A percentile compares a stretch with the other conserved stretches of the same genome.
Conservation (phyloP, 139 green algal genomes). For the Chara braunii region DNA sequence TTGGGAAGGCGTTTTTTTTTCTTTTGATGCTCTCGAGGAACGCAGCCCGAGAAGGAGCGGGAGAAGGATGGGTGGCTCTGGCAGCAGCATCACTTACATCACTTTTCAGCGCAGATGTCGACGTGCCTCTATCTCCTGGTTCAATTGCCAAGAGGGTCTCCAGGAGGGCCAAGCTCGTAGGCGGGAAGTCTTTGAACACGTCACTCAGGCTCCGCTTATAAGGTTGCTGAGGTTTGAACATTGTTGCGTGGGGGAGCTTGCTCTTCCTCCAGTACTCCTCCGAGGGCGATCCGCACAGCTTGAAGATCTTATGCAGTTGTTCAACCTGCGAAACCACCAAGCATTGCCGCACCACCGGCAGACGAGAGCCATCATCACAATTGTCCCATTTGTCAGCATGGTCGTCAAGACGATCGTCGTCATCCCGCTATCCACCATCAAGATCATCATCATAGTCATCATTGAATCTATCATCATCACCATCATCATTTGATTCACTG, state of each 20-base stretch:
- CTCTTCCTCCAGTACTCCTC: conserved; percentile 44
- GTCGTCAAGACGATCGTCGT: too few species aligned
- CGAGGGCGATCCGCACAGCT: conserved; percentile 42
- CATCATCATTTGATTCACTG: too few species aligned
- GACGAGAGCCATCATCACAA: too few species aligned
- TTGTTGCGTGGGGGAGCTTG: conserved; percentile 38
- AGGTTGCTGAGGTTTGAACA: conserved; percentile 42
- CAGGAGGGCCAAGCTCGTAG: conserved; percentile 24
- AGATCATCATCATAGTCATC: too few species aligned
- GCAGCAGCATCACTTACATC: conserved; percentile 8
- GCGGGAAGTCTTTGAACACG: conserved; percentile 35
- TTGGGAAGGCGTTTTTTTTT: too few species aligned
- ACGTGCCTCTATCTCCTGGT: conserved; percentile 25
- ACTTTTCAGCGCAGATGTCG: conserved; percentile 17
- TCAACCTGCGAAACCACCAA: too few species aligned
- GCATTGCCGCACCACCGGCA: too few species aligned
- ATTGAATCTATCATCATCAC: too few species aligned
- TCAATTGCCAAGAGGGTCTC: conserved; percentile 36
- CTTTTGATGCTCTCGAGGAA: too few species aligned
- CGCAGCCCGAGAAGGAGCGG: not conserved
- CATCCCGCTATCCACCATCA: too few species aligned
- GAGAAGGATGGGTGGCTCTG: not conserved
- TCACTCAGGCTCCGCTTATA: conserved; percentile 37
- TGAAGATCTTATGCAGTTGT: conserved; percentile 49
- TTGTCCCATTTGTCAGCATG: too few species aligned